Evolutionary conservation across 306 rosid genomes (phyloP).

Genomic region (Begonia masoniana): DNA sequence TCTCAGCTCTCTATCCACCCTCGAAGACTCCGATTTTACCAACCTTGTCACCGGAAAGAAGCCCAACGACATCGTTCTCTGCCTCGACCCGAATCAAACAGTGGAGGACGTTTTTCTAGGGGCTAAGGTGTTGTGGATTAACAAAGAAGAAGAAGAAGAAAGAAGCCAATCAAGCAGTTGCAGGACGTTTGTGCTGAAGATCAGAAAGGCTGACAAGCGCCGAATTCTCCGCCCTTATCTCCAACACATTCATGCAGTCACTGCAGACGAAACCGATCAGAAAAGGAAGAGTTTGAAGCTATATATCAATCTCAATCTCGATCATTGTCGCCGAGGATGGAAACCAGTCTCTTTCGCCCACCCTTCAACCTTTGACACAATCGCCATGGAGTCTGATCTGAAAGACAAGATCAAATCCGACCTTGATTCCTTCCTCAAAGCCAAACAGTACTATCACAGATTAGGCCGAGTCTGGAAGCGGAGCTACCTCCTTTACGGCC

Average conservation of each 20-base stretch:
- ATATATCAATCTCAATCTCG: conserved; percentile 21
- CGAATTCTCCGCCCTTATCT: conserved; percentile 66
- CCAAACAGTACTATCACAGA: conserved; percentile 49
- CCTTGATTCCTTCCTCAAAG: conserved; percentile 64
- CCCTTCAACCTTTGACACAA: conserved; percentile 75
- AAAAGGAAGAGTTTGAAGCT: conserved; percentile 37
- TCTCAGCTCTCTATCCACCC: conserved; percentile 51
- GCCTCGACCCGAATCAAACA: conserved; percentile 45
- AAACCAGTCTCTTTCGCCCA: conserved; percentile 57
- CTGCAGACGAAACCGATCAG: conserved; percentile 54
- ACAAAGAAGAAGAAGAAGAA: conserved; percentile 1
- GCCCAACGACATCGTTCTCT: conserved; percentile 59
- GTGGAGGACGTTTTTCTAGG: conserved; percentile 61
- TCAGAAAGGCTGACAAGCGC: conserved; percentile 61
- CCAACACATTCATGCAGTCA: conserved; percentile 55
- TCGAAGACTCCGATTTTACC: conserved; percentile 71
- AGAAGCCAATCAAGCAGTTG: background rate
- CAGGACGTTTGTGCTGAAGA: conserved; percentile 27
- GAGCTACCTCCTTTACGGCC: conserved; percentile 70
- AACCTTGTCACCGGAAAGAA: conserved; percentile 48
- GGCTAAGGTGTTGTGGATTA: conserved; percentile 42
- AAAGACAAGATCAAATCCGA: conserved; percentile 61
- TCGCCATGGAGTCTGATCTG: conserved; percentile 72
- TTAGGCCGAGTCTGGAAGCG: conserved; percentile 87
- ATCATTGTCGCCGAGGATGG: conserved; percentile 26